Percentiles rank a stretch among this genome's conserved stretches.
Conservation (phyloP, 192 early-diverging fungal species). For the Linnemannia hyalina region DNA sequence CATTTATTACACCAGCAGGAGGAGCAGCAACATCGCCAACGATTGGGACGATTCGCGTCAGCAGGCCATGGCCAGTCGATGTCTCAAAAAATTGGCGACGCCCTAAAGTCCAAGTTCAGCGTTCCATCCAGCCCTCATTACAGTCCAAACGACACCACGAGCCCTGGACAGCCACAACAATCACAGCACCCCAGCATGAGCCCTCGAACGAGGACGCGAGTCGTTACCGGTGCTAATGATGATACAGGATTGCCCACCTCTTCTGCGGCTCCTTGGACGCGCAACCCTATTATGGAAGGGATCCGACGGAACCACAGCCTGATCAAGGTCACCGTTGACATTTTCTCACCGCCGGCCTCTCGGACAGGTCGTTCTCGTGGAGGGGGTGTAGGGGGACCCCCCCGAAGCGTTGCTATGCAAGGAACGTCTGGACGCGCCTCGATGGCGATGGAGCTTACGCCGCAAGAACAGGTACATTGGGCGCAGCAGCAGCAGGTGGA, state of each 20-base stretch:
- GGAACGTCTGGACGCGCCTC: neutral
- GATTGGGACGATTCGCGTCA: neutral
- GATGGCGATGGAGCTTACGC: neutral
- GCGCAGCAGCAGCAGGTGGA: constrained; percentile 26
- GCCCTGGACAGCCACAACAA: neutral
- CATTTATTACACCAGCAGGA: constrained; percentile 24
- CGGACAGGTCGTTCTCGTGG: neutral
- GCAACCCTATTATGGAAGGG: constrained; percentile 41
- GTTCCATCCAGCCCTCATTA: neutral
- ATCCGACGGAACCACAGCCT: constrained; percentile 48
- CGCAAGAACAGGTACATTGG: constrained; percentile 15
- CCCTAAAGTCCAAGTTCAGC: neutral
- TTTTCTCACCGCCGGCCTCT: neutral
- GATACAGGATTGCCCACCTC: neutral
- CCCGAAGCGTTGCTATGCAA: neutral
- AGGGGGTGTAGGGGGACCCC: neutral
- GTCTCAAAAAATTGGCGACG: neutral
- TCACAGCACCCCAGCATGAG: neutral
- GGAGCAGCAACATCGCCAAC: constrained; percentile 4
- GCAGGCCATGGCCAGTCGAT: neutral
- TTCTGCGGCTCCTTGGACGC: constrained; percentile 3
- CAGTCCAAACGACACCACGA: neutral
- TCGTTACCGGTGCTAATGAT: neutral
- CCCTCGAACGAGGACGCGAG: neutral
- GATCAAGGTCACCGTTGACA: constrained; percentile 48